phyloP scores from a whole-genome alignment of 257 asterid species.

The Scutellaria barbata region DNA sequence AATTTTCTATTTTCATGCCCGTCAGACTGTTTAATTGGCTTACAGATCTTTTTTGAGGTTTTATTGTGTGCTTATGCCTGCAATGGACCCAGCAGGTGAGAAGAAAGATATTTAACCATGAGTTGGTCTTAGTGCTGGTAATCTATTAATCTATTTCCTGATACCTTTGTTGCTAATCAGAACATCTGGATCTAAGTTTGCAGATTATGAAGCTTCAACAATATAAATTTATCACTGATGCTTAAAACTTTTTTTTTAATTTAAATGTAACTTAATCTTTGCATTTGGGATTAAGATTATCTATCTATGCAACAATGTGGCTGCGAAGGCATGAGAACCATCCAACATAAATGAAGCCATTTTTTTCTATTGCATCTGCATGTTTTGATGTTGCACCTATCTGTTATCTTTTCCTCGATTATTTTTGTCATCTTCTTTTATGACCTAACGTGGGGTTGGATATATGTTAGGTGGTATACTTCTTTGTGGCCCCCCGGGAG shows the following conservation, averaged over 20 bases:
- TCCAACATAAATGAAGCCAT: not conserved
- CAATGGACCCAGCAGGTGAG: conserved; percentile 1
- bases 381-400: not conserved
- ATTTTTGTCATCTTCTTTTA: conserved; percentile 6
- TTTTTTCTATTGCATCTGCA: not conserved
- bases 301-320: conserved; percentile 19
- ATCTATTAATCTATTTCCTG: not conserved
- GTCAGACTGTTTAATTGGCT: not conserved
- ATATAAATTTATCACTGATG: conserved; percentile 2
- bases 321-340: conserved; percentile 24
- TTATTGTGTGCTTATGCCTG: conserved; percentile 2
- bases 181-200: not conserved
- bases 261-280: not conserved
- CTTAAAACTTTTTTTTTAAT: not conserved
- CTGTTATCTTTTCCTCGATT: conserved; percentile 3
- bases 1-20: not conserved
- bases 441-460: conserved; percentile 34
- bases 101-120: not conserved
- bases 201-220: conserved; percentile 8
- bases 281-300: conserved; percentile 6
- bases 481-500: conserved; percentile 99
- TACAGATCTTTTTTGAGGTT: not conserved
- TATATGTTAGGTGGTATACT: conserved; percentile 84
- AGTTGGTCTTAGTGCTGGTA: not conserved
- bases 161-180: conserved; percentile 3